A percentile compares a stretch with the other conserved stretches of the same genome.
These are phyloP conservation scores for Iris macrosiphon DNA, from an alignment of 106 monocot species.

Conservation along the genomic window DNA sequence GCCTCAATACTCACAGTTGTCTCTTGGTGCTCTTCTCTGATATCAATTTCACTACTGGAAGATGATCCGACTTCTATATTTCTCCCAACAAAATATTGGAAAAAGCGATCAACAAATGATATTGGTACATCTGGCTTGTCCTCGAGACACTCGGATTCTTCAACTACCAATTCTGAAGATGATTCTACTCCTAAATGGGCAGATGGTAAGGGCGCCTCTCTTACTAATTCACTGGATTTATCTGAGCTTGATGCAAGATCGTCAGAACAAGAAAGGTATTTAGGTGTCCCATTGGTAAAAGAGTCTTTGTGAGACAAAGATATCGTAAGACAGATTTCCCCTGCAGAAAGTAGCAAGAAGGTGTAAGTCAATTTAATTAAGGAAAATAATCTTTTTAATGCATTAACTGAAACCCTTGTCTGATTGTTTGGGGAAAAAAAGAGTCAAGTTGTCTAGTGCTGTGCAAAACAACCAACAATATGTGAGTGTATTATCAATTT, in stretches of 20 bases:
- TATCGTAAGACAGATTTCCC: constrained; percentile 68
- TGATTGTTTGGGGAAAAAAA: too few relatives aligned
- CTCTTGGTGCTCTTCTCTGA: constrained; percentile 2
- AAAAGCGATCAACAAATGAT: constrained; percentile 39
- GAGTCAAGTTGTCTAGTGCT: too few relatives aligned
- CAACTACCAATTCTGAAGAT: constrained; percentile 10
- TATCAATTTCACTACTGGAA: constrained; percentile 19
- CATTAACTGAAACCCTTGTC: too few relatives aligned
- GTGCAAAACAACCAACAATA: too few relatives aligned
- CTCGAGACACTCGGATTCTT: constrained; percentile 24
- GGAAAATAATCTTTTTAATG: too few relatives aligned
- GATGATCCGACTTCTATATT: constrained; percentile 16
- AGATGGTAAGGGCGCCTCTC: constrained; percentile 12
- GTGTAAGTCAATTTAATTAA: too few relatives aligned
- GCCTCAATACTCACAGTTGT: constrained; percentile 7
- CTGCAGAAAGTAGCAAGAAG: too few relatives aligned
- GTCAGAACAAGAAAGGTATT: constrained; percentile 21
- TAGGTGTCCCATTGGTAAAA: constrained; percentile 22
- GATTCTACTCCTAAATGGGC: constrained; percentile 24
- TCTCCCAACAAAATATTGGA: constrained; percentile 39
- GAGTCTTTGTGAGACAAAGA: constrained; percentile 43
- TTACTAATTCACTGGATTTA: constrained; percentile 44
- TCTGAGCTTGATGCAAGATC: constrained; percentile 38
- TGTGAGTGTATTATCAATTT: too few relatives aligned
- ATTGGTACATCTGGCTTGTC: constrained; percentile 30